Conservation (phyloP, 768 basidiomycete species). For the Amanita jacksonii region DNA sequence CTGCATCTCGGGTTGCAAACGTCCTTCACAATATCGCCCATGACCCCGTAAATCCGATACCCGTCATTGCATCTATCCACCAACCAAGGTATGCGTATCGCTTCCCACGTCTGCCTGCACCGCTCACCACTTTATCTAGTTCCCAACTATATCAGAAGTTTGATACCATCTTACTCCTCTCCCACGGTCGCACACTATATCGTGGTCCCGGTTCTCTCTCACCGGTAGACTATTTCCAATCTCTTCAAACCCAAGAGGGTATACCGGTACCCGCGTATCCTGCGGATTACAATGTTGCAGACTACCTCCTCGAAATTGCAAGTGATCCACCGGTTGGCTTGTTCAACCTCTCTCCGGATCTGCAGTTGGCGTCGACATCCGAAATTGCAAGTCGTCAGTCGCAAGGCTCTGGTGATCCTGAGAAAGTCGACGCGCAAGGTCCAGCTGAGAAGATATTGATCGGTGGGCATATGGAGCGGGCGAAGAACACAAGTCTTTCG, state of each 20-base stretch:
- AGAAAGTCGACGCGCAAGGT: conserved; percentile 6
- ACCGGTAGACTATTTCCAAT: conserved; percentile 60
- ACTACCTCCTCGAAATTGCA: conserved; percentile 86
- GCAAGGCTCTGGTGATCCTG: not conserved
- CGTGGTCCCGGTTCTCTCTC: conserved; percentile 65
- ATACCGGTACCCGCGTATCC: conserved; percentile 41
- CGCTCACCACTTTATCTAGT: conserved; percentile 23
- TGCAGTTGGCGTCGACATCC: conserved; percentile 3
- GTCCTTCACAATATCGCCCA: conserved; percentile 72
- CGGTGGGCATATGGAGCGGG: not conserved
- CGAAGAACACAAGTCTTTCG: not conserved
- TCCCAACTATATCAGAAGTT: conserved; percentile 83
- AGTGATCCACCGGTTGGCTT: conserved; percentile 47
- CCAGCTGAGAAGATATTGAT: not conserved
- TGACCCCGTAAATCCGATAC: conserved; percentile 57
- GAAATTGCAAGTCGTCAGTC: not conserved
- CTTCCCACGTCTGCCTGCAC: not conserved
- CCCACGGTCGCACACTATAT: conserved; percentile 72
- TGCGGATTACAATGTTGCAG: conserved; percentile 85
- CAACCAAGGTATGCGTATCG: conserved; percentile 55
- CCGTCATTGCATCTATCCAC: conserved; percentile 81
- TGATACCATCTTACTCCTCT: conserved; percentile 69
- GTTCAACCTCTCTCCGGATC: conserved; percentile 22
- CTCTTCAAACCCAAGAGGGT: conserved; percentile 22
- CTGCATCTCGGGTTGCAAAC: conserved; percentile 70